phyloP scores from a whole-genome alignment of 345 rosid species.

The Viola odorata region DNA sequence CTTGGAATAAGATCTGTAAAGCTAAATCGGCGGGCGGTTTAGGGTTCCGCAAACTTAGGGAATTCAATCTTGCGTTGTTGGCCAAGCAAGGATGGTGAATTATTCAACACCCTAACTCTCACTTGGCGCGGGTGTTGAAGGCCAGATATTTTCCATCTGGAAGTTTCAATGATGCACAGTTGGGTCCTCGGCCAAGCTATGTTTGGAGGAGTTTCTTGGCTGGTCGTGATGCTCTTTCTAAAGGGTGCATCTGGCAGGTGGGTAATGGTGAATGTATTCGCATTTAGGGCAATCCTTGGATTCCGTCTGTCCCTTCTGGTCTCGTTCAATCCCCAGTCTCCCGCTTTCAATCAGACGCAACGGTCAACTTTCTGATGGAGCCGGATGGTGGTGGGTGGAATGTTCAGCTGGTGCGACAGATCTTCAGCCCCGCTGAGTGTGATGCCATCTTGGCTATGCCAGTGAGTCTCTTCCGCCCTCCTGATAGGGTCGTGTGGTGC shows the following conservation, averaged over 20 bases:
- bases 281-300: no score
- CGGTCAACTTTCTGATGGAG: no score
- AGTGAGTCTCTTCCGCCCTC: no score
- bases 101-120: neutral
- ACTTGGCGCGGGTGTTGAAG: neutral
- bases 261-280: no score
- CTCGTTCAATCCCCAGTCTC: no score
- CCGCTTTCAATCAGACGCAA: no score
- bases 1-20: neutral
- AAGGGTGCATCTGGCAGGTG: no score
- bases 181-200: neutral
- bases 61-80: neutral
- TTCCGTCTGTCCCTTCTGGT: no score
- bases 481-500: slow-evolving; percentile 20
- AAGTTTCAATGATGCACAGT: neutral
- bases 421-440: no score
- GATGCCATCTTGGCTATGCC: no score
- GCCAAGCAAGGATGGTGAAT: neutral
- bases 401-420: no score
- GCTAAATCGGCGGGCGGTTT: neutral
- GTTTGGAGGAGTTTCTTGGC: neutral
- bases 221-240: neutral
- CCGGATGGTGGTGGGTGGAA: no score
- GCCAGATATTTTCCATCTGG: neutral
- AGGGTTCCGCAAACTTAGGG: neutral